These are phyloP conservation scores for Kluyveromyces dobzhanskii DNA, from an alignment of 805 yeast species.

Conservation along the genomic window DNA sequence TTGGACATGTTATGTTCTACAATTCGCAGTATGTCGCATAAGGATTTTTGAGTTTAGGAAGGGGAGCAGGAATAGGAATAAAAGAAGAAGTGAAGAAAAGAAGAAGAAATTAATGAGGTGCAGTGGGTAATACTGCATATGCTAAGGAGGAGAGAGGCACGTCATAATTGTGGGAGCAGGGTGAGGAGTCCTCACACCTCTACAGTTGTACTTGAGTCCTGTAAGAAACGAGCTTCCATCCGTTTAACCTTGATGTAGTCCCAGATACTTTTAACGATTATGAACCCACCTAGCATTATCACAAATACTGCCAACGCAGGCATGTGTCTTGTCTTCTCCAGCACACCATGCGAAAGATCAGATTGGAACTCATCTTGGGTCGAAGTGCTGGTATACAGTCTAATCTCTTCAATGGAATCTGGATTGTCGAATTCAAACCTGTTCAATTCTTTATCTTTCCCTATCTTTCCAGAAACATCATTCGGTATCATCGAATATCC, in stretches of 20 bases:
- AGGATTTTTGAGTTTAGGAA: too few relatives aligned
- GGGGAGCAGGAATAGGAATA: too few relatives aligned
- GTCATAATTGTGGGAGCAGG: too few relatives aligned
- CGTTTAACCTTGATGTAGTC: conserved; percentile 71
- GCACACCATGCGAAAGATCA: conserved; percentile 23
- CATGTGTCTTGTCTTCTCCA: conserved; percentile 27
- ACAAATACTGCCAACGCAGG: conserved; percentile 56
- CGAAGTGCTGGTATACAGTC: conserved; percentile 16
- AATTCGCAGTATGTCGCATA: too few relatives aligned
- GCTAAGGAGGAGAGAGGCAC: too few relatives aligned
- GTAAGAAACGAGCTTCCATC: conserved; percentile 44
- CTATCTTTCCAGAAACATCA: conserved; percentile 27
- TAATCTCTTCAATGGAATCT: conserved; percentile 40
- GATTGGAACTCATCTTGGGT: conserved; percentile 25
- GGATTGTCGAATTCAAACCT: conserved; percentile 53
- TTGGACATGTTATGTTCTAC: too few relatives aligned
- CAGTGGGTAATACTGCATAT: too few relatives aligned
- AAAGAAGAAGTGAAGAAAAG: too few relatives aligned
- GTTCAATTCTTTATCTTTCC: conserved; percentile 21
- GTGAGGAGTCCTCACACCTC: conserved; percentile 5
- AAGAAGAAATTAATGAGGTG: too few relatives aligned
- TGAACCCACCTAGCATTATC: conserved; percentile 58
- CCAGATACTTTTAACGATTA: conserved; percentile 56
- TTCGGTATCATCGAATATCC: conserved; percentile 52
- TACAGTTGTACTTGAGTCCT: conserved; percentile 8